phyloP scores from a whole-genome alignment of 805 yeast genomes.

The Sugiyamaella mastotermitis region DNA sequence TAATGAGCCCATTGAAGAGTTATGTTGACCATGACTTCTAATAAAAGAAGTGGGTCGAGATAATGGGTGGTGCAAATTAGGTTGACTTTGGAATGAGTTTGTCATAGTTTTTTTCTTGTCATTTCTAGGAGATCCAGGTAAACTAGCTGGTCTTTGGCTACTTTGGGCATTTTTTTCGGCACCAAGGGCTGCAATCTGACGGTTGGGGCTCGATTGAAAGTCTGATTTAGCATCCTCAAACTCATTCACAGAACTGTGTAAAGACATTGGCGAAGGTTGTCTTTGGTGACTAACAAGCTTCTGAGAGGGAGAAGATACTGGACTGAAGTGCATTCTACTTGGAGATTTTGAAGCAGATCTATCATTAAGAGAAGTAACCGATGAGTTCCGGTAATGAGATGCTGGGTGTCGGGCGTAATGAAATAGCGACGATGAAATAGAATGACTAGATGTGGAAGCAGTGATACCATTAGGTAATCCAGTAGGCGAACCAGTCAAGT shows the following conservation, averaged over 20 bases:
- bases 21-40: background rate
- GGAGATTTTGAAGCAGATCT: too few relatives aligned
- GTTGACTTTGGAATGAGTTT: background rate
- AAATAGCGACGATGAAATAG: conserved; percentile 1
- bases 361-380: too few relatives aligned
- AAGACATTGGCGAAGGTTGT: conserved; percentile 5
- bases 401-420: conserved; percentile 8
- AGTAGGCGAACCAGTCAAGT: too few relatives aligned
- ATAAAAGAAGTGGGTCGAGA: background rate
- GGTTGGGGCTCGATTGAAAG: background rate
- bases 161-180: too few relatives aligned
- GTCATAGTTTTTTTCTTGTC: too few relatives aligned
- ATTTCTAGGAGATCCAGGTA: background rate
- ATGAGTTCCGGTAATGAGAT: conserved; percentile 9
- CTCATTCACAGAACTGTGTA: conserved; percentile 1
- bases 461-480: too few relatives aligned
- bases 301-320: conserved; percentile 1
- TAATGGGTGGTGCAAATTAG: background rate
- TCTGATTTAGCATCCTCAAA: background rate
- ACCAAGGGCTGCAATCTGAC: too few relatives aligned
- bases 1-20: background rate
- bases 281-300: conserved; percentile 2
- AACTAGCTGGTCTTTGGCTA: background rate
- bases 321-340: too few relatives aligned
- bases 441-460: background rate